Evolutionary conservation across 2,329 filamentous ascomycete genomes (phyloP), one percentile per base, ranked within the genome.

Genomic region (Penicillium sp.): DNA sequence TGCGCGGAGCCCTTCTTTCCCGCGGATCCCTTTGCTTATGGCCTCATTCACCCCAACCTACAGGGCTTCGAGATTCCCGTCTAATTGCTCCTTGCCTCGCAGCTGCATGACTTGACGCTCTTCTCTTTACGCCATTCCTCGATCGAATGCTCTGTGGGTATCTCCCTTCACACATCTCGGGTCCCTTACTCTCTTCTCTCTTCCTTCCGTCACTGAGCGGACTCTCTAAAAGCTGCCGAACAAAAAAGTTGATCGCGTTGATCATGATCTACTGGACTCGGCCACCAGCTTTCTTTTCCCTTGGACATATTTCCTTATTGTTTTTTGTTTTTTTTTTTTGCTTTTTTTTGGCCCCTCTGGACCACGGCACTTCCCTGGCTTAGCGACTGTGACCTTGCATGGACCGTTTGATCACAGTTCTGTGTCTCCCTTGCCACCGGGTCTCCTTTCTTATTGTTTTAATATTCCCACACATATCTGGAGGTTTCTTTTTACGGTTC

Each of bases 1-100:
- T 63, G 65, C 24, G 70, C 70, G 53, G 72, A 72, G 45, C 62
- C 69, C 5, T 50, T 67, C 26, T 56, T 68, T 14, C 66, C 66
- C 35, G 64, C 64, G 24, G 64, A 66, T 53, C 58, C 65, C 20
- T 66, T 66, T 42, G 22, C 40, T 29, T 55, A 60, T 58, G 49
- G 58, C 60, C 22, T 66, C 62, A 14, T 62, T 60, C 49, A 66
- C 72, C 40, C 59, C 66, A 48, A 68, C 68, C 37, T 73, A 61
- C 45, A 26, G 22, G 22, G 39, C 18, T 18, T 55, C 10, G 48
- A 55, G 40, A 37, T 52, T 10, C 42, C 48, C 16, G 40, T 55
- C 20, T 55, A 31, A 55, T 34, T 42, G 35, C 40, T 32, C 51
- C 34, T 50, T 43, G 40, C 39, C 40, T 48, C 38, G 42, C 42